phyloP scores from a whole-genome alignment of 2,329 filamentous ascomycete genomes.

The Lasiodiplodia sp. region DNA sequence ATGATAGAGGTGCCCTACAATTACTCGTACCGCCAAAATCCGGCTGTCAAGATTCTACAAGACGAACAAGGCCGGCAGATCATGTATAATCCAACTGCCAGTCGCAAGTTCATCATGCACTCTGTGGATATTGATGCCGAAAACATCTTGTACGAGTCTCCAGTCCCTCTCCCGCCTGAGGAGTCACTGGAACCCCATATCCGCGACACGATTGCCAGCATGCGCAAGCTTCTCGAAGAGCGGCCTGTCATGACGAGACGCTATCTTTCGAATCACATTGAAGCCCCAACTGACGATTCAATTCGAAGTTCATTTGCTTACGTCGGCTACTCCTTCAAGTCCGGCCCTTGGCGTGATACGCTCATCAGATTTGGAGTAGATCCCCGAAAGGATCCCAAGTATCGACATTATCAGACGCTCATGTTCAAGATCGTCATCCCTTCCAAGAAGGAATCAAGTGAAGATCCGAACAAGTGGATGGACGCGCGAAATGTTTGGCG shows the following conservation, averaged over 20 bases:
- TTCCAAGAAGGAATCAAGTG: constrained; percentile 20
- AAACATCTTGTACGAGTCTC: constrained; percentile 66
- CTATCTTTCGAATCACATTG: constrained; percentile 77
- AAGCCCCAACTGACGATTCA: constrained; percentile 58
- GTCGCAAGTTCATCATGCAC: constrained; percentile 63
- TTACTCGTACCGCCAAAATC: constrained; percentile 83
- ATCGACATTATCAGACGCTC: constrained; percentile 85
- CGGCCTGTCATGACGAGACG: constrained; percentile 89
- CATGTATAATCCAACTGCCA: constrained; percentile 54
- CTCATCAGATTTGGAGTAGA: constrained; percentile 87
- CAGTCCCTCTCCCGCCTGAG: constrained; percentile 62
- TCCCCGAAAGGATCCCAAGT: constrained; percentile 77
- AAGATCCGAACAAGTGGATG: constrained; percentile 34
- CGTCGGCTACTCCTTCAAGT: constrained; percentile 89
- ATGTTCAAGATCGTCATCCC: constrained; percentile 73
- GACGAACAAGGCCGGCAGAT: constrained; percentile 57
- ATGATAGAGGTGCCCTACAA: constrained; percentile 76
- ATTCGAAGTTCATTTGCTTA: constrained; percentile 82
- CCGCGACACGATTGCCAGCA: constrained; percentile 67
- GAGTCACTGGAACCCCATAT: constrained; percentile 63
- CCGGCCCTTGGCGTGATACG: constrained; percentile 89
- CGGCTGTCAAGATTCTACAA: constrained; percentile 70
- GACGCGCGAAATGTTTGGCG: constrained; percentile 32
- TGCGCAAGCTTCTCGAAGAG: constrained; percentile 71
- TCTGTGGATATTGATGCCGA: constrained; percentile 69